A percentile compares a stretch with the other conserved stretches of the same genome.
Evolutionary conservation across 768 basidiomycete genomes (phyloP).

Genomic region (Pleurotus salmoneostramineus): DNA sequence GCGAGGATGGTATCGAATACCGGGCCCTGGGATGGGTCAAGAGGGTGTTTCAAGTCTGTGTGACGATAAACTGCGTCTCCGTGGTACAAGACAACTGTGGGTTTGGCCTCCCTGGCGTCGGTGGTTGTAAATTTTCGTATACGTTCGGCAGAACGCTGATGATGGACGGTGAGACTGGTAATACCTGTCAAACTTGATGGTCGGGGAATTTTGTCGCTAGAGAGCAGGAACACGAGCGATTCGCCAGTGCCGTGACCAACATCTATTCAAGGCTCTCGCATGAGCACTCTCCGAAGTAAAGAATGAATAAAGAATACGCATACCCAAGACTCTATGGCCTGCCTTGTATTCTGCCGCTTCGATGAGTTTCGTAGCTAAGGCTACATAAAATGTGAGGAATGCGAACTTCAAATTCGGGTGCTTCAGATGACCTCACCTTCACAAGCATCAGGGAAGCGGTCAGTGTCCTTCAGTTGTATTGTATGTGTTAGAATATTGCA

Average conservation of each 20-base stretch:
- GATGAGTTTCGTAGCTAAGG: constrained; percentile 50
- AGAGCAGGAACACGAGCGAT: constrained; percentile 53
- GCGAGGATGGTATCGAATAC: constrained; percentile 51
- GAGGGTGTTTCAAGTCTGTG: constrained; percentile 33
- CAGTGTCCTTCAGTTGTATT: constrained; percentile 31
- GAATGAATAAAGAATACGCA: constrained; percentile 9
- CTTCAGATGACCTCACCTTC: constrained; percentile 34
- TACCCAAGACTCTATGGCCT: constrained; percentile 52
- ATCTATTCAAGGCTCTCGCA: constrained; percentile 29
- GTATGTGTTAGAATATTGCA: not conserved
- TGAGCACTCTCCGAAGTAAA: not conserved
- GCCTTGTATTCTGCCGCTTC: constrained; percentile 33
- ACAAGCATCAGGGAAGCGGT: constrained; percentile 54
- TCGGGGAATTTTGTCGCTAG: constrained; percentile 38
- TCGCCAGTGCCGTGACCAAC: constrained; percentile 70
- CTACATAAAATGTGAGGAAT: constrained; percentile 12
- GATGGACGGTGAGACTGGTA: constrained; percentile 48
- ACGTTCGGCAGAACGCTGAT: constrained; percentile 40
- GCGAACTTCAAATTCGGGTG: not conserved
- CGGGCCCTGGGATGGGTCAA: constrained; percentile 23
- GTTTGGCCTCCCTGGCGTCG: constrained; percentile 8
- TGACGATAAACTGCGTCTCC: constrained; percentile 49
- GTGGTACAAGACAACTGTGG: constrained; percentile 34
- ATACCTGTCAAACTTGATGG: constrained; percentile 52
- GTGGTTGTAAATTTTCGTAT: constrained; percentile 23